Evolutionary conservation across 2,329 filamentous ascomycete species (phyloP).

Genomic region (Aureobasidium subglaciale): DNA sequence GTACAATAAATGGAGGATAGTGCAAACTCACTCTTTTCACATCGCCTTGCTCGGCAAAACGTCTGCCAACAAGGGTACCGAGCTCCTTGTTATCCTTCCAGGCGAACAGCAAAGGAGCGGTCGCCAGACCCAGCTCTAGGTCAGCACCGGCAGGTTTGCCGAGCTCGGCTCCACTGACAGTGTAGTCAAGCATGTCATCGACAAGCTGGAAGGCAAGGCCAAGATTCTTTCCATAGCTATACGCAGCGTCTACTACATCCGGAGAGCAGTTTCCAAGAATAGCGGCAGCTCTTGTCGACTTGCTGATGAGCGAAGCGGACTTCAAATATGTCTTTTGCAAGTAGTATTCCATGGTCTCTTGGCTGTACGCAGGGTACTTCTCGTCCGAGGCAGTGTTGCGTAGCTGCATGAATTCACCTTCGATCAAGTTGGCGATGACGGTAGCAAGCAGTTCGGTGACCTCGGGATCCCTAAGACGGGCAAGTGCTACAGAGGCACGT

Average conservation of each 20-base stretch:
- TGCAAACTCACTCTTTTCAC: conserved; percentile 62
- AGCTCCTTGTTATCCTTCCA: conserved; percentile 77
- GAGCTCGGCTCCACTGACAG: conserved; percentile 71
- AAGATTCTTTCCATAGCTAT: conserved; percentile 85
- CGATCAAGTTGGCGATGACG: conserved; percentile 93
- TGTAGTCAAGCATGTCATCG: conserved; percentile 97
- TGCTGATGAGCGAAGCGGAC: conserved; percentile 90
- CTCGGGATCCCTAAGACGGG: conserved; percentile 82
- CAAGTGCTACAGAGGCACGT: conserved; percentile 85
- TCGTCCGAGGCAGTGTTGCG: conserved; percentile 93
- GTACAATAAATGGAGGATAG: background rate
- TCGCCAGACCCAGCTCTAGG: conserved; percentile 85
- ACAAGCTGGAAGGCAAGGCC: conserved; percentile 95
- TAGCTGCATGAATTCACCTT: conserved; percentile 99
- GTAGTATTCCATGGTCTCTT: conserved; percentile 87
- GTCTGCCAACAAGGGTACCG: conserved; percentile 81
- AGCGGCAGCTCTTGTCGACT: conserved; percentile 85
- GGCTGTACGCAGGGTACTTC: conserved; percentile 72
- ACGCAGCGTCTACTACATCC: conserved; percentile 82
- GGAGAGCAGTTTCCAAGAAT: conserved; percentile 71
- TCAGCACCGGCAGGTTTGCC: conserved; percentile 95
- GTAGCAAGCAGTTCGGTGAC: conserved; percentile 91
- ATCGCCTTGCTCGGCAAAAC: conserved; percentile 78
- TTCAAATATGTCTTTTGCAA: conserved; percentile 98
- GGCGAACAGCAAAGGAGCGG: conserved; percentile 87